Evolutionary conservation across 139 green algal genomes (phyloP).

Genomic region (Ostreobium quekettii): DNA sequence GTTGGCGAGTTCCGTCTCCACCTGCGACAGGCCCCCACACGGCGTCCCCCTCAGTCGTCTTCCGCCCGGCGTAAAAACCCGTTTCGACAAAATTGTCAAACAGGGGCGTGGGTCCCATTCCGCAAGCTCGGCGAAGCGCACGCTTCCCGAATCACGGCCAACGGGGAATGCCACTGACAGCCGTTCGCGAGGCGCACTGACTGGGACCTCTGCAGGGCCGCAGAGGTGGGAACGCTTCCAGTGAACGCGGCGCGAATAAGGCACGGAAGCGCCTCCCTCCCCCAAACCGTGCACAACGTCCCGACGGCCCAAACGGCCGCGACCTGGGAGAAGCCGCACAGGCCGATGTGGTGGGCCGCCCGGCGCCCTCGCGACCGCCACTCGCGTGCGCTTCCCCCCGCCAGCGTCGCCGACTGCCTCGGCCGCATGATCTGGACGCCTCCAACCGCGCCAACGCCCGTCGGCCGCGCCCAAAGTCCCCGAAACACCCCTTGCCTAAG

Average conservation of each 20-base stretch:
- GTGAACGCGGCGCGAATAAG: background rate
- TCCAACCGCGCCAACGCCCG: background rate
- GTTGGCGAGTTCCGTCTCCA: conserved; percentile 83
- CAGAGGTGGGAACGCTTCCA: background rate
- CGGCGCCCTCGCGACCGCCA: background rate
- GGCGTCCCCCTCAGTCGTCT: background rate
- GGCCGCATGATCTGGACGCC: background rate
- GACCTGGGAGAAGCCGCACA: background rate
- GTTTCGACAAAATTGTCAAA: background rate
- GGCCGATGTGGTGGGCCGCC: background rate
- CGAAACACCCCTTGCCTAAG: too few species aligned
- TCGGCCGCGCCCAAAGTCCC: background rate
- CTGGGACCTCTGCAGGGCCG: background rate
- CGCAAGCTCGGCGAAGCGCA: background rate
- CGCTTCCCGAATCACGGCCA: background rate
- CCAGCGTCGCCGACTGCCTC: background rate
- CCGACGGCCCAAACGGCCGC: background rate
- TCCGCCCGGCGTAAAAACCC: background rate
- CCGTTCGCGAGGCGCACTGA: background rate
- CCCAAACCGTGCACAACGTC: background rate
- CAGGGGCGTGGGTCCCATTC: background rate
- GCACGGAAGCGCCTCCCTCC: background rate
- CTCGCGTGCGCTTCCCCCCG: background rate
- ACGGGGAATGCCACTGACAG: background rate
- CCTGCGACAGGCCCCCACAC: conserved; percentile 26